Conservation (phyloP, 2,329 filamentous ascomycete genomes). For the Pestalotiopsis sp. region DNA sequence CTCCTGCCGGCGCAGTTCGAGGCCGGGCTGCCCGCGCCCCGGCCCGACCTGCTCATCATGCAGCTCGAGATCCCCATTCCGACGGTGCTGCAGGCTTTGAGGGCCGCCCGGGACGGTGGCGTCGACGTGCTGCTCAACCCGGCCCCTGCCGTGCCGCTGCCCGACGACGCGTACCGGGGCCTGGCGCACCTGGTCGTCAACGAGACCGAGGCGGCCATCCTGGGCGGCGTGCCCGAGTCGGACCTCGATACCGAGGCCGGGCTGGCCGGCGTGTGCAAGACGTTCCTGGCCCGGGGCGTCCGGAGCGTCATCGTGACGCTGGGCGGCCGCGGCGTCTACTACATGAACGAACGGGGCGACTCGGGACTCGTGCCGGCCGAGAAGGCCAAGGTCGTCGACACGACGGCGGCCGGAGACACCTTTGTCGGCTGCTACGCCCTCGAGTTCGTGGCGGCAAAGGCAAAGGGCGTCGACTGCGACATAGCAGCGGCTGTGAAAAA, state of each 20-base stretch:
- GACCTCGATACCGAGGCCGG: constrained; percentile 51
- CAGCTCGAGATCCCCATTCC: constrained; percentile 76
- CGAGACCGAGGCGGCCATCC: constrained; percentile 82
- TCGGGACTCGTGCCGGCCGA: constrained; percentile 62
- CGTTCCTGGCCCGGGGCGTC: constrained; percentile 73
- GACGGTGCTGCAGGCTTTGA: constrained; percentile 66
- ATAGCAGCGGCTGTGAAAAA: constrained; percentile 62
- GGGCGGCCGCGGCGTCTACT: constrained; percentile 78
- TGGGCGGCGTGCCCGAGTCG: constrained; percentile 58
- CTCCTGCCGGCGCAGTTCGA: constrained; percentile 40
- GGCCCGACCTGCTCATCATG: constrained; percentile 69
- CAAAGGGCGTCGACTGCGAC: constrained; percentile 41
- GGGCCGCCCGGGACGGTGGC: constrained; percentile 45
- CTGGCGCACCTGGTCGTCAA: constrained; percentile 86
- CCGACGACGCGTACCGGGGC: constrained; percentile 64
- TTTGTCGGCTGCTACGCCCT: constrained; percentile 90
- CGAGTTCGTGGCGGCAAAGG: constrained; percentile 58
- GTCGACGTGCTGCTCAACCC: constrained; percentile 80
- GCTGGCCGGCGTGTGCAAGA: constrained; percentile 49
- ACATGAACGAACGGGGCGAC: constrained; percentile 47
- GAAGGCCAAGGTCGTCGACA: constrained; percentile 82
- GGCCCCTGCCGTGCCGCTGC: constrained; percentile 73
- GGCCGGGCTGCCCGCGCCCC: constrained; percentile 29
- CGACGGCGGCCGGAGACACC: constrained; percentile 91
- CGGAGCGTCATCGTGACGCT: constrained; percentile 82